Conservation (phyloP, 805 yeast genomes). For the Hanseniaspora lindneri region DNA sequence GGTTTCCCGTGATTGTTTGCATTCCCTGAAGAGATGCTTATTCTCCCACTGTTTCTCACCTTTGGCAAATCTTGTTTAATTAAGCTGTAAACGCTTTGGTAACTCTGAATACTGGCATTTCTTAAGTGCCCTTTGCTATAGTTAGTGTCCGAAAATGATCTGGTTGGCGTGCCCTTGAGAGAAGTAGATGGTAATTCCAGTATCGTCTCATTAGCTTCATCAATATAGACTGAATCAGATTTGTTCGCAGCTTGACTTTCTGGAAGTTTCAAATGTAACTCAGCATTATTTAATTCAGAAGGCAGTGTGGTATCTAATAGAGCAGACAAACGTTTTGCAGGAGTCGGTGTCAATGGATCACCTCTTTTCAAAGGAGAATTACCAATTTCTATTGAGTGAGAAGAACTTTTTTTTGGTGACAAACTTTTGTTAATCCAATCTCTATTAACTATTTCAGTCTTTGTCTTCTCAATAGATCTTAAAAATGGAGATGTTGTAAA, state of each 20-base stretch:
- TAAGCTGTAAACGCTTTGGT: constrained; percentile 3
- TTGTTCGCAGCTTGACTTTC: not conserved
- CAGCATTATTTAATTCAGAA: not conserved
- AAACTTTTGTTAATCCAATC: constrained; percentile 4
- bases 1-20: too few species aligned
- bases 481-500: constrained; percentile 14
- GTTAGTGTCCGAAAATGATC: not conserved
- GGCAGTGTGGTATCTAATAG: not conserved
- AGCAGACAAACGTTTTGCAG: not conserved
- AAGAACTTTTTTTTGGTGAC: too few species aligned
- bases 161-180: not conserved
- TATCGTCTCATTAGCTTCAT: constrained; percentile 5
- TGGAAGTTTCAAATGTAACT: not conserved
- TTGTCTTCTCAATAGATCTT: constrained; percentile 15
- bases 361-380: too few species aligned
- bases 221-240: too few species aligned
- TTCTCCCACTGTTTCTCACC: constrained; percentile 15
- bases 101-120: constrained; percentile 2
- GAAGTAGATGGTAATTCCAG: not conserved
- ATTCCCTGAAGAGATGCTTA: constrained; percentile 11
- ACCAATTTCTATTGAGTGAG: too few species aligned
- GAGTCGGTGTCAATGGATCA: constrained; percentile 4
- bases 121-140: not conserved
- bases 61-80: constrained; percentile 12
- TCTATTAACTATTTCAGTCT: constrained; percentile 5